Percentiles rank a stretch among this genome's conserved stretches.
phyloP scores from a whole-genome alignment of 2,329 filamentous ascomycete species.

The Fusarium lateritium region DNA sequence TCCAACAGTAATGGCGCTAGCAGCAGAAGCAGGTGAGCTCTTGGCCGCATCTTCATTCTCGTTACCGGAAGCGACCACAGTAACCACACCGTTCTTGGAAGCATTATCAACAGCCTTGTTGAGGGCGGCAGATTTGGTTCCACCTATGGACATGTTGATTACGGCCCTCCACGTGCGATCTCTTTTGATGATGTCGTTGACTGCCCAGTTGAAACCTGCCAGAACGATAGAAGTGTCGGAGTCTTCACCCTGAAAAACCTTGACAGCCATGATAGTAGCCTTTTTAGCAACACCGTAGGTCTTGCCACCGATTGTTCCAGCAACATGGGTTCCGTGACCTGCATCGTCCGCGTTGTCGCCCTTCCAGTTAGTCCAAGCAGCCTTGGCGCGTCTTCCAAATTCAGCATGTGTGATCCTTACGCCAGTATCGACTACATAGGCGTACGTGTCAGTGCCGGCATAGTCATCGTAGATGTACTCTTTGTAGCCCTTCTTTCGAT shows the following conservation, averaged over 20 bases:
- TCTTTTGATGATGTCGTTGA: slow-evolving; percentile 52
- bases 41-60: slow-evolving; percentile 25
- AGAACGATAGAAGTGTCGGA: slow-evolving; percentile 48
- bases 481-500: slow-evolving; percentile 17
- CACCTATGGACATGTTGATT: slow-evolving; percentile 61
- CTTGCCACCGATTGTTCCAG: slow-evolving; percentile 39
- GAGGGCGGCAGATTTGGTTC: slow-evolving; percentile 20
- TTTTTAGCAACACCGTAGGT: slow-evolving; percentile 57
- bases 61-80: slow-evolving; percentile 55
- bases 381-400: slow-evolving; percentile 25
- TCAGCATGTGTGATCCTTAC: slow-evolving; percentile 27
- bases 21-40: slow-evolving; percentile 45
- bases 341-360: slow-evolving; percentile 12
- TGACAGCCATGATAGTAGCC: slow-evolving; percentile 58
- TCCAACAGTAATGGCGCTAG: slow-evolving; percentile 49
- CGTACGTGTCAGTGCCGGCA: slow-evolving; percentile 28
- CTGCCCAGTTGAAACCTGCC: slow-evolving; percentile 55
- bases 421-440: slow-evolving; percentile 36
- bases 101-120: slow-evolving; percentile 44
- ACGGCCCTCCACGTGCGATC: slow-evolving; percentile 54
- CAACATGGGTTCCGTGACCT: slow-evolving; percentile 41
- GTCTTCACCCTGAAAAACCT: slow-evolving; percentile 54
- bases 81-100: slow-evolving; percentile 52
- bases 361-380: slow-evolving; percentile 25
- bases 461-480: slow-evolving; percentile 31